A percentile compares a stretch with the other conserved stretches of the same genome.
Evolutionary conservation across 352 stramenopile species (phyloP).

Genomic region (Pythium aphanidermatum): DNA sequence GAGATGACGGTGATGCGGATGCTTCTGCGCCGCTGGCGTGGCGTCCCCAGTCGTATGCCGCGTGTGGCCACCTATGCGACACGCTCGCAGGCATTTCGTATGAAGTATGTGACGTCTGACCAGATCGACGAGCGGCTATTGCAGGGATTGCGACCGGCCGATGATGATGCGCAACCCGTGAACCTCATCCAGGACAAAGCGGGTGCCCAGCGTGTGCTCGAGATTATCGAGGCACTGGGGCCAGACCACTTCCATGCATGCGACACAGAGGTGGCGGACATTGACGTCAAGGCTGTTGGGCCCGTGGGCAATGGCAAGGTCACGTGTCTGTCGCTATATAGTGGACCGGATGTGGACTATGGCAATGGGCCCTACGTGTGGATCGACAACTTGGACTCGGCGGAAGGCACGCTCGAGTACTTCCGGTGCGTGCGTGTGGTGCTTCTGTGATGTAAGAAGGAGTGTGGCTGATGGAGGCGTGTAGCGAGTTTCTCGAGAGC

Average conservation of each 20-base stretch:
- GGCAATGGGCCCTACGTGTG: slow-evolving; percentile 89
- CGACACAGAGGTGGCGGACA: slow-evolving; percentile 97
- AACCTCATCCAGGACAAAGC: slow-evolving; percentile 77
- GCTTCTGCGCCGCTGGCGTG: too few relatives aligned
- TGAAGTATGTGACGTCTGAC: slow-evolving; percentile 69
- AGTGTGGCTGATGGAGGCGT: too few relatives aligned
- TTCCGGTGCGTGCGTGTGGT: slow-evolving; percentile 27
- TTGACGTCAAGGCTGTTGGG: slow-evolving; percentile 92
- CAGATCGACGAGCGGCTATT: slow-evolving; percentile 54
- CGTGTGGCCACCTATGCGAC: slow-evolving; percentile 1
- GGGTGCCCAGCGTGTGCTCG: slow-evolving; percentile 50
- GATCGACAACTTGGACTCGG: slow-evolving; percentile 91
- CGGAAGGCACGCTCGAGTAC: slow-evolving; percentile 76
- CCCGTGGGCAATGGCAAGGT: slow-evolving; percentile 97
- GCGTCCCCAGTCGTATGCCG: too few relatives aligned
- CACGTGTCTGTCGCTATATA: slow-evolving; percentile 97
- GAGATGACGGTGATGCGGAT: too few relatives aligned
- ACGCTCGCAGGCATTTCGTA: too few relatives aligned
- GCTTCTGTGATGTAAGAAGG: slow-evolving; percentile 2
- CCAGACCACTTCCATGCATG: slow-evolving; percentile 90
- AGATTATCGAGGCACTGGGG: slow-evolving; percentile 50
- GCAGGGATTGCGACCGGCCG: slow-evolving; percentile 47
- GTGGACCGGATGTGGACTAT: slow-evolving; percentile 95
- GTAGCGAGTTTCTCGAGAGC: slow-evolving; percentile 93
- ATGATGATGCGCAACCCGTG: slow-evolving; percentile 59